These are phyloP conservation scores for Thalassia testudinum DNA, from an alignment of 116 monocot genomes.

Conservation along the genomic window DNA sequence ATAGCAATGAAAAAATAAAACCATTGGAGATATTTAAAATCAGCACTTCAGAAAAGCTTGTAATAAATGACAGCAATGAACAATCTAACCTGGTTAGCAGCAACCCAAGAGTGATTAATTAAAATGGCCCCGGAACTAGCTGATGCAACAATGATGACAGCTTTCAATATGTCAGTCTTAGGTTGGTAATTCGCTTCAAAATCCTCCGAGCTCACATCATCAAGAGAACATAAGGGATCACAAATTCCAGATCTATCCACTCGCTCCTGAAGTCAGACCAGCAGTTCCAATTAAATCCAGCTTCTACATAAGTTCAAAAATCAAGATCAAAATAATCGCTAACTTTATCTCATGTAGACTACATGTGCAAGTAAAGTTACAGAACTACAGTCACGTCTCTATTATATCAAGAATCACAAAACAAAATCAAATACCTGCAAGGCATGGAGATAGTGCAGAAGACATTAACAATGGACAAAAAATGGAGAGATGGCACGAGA, in stretches of 20 bases:
- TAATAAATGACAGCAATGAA: neutral
- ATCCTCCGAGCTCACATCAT: constrained; percentile 87
- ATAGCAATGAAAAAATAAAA: neutral
- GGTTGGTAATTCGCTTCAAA: constrained; percentile 86
- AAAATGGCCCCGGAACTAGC: constrained; percentile 60
- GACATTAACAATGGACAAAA: too few species aligned
- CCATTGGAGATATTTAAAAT: neutral
- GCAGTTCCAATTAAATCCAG: too few species aligned
- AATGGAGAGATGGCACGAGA: too few species aligned
- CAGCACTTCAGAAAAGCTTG: too few species aligned
- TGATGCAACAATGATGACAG: constrained; percentile 50
- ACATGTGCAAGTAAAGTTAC: too few species aligned
- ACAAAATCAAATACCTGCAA: too few species aligned
- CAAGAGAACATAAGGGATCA: constrained; percentile 90
- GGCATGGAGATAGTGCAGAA: too few species aligned
- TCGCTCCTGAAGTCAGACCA: constrained; percentile 16
- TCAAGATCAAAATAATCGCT: too few species aligned
- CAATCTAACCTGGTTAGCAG: constrained; percentile 67
- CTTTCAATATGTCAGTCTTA: constrained; percentile 83
- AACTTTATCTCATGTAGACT: too few species aligned
- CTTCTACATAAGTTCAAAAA: too few species aligned
- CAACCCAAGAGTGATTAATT: constrained; percentile 99
- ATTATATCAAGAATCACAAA: too few species aligned
- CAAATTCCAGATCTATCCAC: constrained; percentile 50
- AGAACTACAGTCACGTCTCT: too few species aligned